Conservation (phyloP, 108 stramenopile genomes). For the Conticribra weissflogii region DNA sequence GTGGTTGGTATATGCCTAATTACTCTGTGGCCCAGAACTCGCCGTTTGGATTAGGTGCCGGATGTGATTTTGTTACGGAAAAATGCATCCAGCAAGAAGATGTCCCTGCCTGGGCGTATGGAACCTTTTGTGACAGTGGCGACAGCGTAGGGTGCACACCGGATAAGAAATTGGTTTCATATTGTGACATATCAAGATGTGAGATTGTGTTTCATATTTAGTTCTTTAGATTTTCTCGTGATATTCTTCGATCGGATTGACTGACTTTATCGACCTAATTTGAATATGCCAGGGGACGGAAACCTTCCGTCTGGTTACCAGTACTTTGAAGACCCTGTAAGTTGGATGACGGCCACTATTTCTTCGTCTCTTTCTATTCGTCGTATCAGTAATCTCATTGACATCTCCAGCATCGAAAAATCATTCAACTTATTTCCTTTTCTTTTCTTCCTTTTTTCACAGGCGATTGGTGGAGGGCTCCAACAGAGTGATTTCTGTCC, state of each 20-base stretch:
- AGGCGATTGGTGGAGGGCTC: slow-evolving; percentile 39
- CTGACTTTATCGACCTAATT: too few relatives aligned
- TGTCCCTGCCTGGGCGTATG: slow-evolving; percentile 39
- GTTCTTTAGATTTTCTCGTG: too few relatives aligned
- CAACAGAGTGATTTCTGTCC: slow-evolving; percentile 50
- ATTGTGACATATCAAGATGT: slow-evolving; percentile 37
- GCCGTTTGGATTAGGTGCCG: slow-evolving; percentile 55
- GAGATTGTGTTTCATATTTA: background rate
- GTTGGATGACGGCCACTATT: too few relatives aligned
- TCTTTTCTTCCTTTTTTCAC: background rate
- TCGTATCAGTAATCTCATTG: too few relatives aligned
- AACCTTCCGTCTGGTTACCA: slow-evolving; percentile 44
- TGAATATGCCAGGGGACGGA: slow-evolving; percentile 18
- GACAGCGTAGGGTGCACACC: slow-evolving; percentile 37
- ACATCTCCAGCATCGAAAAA: too few relatives aligned
- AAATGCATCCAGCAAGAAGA: slow-evolving; percentile 48
- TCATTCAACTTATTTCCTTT: background rate
- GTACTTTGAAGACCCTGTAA: slow-evolving; percentile 32
- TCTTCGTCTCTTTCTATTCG: too few relatives aligned
- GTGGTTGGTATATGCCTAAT: slow-evolving; percentile 58
- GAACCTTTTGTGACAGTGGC: slow-evolving; percentile 33
- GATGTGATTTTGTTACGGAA: slow-evolving; percentile 56
- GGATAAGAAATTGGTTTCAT: slow-evolving; percentile 37
- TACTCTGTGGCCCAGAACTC: slow-evolving; percentile 44
- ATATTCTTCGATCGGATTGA: too few relatives aligned